A percentile compares a stretch with the other conserved stretches of the same genome.
phyloP scores from a whole-genome alignment of 2,329 filamentous ascomycete genomes.

The Chaetomiaceae sp. region DNA sequence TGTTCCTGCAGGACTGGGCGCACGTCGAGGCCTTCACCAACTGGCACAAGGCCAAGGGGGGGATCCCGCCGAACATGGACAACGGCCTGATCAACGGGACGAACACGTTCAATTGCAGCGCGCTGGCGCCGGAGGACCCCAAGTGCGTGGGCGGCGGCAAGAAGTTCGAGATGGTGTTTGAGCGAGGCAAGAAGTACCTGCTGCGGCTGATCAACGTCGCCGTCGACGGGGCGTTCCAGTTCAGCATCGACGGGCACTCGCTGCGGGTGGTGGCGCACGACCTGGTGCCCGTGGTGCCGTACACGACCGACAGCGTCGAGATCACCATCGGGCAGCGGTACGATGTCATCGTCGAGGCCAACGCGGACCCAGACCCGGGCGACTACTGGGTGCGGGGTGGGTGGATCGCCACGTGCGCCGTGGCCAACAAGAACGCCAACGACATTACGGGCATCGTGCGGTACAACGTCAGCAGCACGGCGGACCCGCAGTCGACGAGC shows the following conservation, averaged over 20 bases:
- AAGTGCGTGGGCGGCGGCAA: constrained; percentile 13
- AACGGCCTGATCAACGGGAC: constrained; percentile 46
- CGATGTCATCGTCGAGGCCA: constrained; percentile 43
- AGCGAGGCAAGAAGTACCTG: constrained; percentile 28
- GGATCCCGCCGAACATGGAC: constrained; percentile 36
- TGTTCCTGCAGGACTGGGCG: constrained; percentile 49
- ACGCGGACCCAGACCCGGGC: constrained; percentile 28
- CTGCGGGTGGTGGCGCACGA: constrained; percentile 56
- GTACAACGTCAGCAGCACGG: constrained; percentile 32
- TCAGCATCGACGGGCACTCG: constrained; percentile 52
- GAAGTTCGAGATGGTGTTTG: constrained; percentile 21
- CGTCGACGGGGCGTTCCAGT: constrained; percentile 42
- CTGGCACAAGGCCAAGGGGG: constrained; percentile 16
- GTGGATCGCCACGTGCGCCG: constrained; percentile 40
- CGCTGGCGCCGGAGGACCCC: not conserved
- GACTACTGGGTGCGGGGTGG: constrained; percentile 48
- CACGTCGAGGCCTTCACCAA: constrained; percentile 24
- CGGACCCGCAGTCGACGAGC: constrained; percentile 13
- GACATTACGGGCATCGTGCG: constrained; percentile 48
- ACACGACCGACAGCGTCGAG: constrained; percentile 34
- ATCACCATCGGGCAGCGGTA: constrained; percentile 44
- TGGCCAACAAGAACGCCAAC: constrained; percentile 35
- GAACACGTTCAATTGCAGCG: constrained; percentile 25
- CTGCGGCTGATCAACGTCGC: constrained; percentile 46
- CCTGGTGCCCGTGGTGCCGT: constrained; percentile 55